Evolutionary conservation across 2,329 filamentous ascomycete genomes (phyloP), one percentile per base, ranked within the genome.

Genomic region (Trichoderma citrinoviride): DNA sequence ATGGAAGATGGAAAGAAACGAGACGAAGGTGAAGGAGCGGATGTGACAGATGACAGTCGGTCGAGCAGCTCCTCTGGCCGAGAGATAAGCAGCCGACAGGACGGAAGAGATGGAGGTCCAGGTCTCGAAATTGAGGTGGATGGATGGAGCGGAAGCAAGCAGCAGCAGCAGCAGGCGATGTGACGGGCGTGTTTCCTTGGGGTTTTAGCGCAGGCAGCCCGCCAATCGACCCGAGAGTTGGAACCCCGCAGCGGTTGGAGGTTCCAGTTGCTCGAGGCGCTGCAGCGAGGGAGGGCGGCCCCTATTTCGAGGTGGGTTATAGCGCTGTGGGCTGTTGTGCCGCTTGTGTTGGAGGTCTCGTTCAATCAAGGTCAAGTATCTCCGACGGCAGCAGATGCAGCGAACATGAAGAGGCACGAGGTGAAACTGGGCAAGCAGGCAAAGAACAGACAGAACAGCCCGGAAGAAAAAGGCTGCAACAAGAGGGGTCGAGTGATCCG

Each of bases 201-300:
- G 61, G 43, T 52, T 41, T 40, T 44, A 37, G 46, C 46, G 40
- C 61, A 64, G 33, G 56, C 33, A 37, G 33, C 33, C 33, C 33
- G 49, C 61, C 61, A 64, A 64, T 58, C 61, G 53, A 64, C 33
- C 33, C 33, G 8, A 37, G 33, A 29, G 33, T 12, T 37, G 46
- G 43, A 64, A 57, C 61, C 61, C 53, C 61, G 61, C 61, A 57
- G 61, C 57, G 53, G 19, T 64, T 46, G 61, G n/a, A 64, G 49
- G 33, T 37, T 37, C 33, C 33, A 37, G 33, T 37, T 37, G 33
- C 56, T 41, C 37, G 46, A 33, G 29, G 49, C 33, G 49, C 33
- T 33, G 49, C 17, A 61, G 50, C 17, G 27, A 44, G 43, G 44
- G 46, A 64, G 29, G 49, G 52, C 61, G 55, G 55, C 55, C 33